Percentiles rank a stretch among this genome's conserved stretches.
phyloP scores from a whole-genome alignment of 768 basidiomycete genomes.

The Mycena galericulata region DNA sequence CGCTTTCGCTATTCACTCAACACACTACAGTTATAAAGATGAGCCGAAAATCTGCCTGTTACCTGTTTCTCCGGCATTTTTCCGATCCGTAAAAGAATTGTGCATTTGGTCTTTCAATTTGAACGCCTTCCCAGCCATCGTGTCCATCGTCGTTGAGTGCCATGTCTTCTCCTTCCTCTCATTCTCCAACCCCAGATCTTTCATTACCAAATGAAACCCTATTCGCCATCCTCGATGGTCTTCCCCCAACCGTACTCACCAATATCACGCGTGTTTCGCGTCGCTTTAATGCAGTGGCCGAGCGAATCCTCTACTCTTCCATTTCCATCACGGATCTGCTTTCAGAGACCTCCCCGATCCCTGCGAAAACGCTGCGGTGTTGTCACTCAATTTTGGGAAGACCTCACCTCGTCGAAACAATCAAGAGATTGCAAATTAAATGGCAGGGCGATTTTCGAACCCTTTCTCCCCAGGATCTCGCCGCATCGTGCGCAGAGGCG shows the following conservation, averaged over 20 bases:
- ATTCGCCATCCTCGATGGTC: constrained; percentile 57
- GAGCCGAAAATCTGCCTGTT: constrained; percentile 26
- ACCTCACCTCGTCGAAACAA: constrained; percentile 58
- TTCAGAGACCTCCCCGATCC: constrained; percentile 53
- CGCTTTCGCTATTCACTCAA: constrained; percentile 5
- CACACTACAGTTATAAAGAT: background rate
- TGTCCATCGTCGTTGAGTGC: background rate
- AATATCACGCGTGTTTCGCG: constrained; percentile 59
- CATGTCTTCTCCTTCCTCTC: background rate
- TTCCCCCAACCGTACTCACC: constrained; percentile 52
- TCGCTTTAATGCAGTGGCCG: constrained; percentile 64
- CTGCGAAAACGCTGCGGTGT: constrained; percentile 60
- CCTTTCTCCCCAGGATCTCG: constrained; percentile 46
- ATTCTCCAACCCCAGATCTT: constrained; percentile 35
- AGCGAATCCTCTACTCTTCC: constrained; percentile 68
- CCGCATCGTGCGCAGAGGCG: constrained; percentile 54
- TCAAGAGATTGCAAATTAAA: constrained; percentile 62
- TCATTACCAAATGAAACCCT: constrained; percentile 70
- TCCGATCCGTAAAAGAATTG: constrained; percentile 19
- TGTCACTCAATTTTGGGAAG: constrained; percentile 62
- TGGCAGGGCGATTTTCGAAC: constrained; percentile 61
- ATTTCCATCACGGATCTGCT: constrained; percentile 62
- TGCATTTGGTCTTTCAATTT: constrained; percentile 2
- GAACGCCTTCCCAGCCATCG: background rate
- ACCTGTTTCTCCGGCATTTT: constrained; percentile 14